Conservation (phyloP, 2,329 filamentous ascomycete genomes). For the Fusarium cicatricum region DNA sequence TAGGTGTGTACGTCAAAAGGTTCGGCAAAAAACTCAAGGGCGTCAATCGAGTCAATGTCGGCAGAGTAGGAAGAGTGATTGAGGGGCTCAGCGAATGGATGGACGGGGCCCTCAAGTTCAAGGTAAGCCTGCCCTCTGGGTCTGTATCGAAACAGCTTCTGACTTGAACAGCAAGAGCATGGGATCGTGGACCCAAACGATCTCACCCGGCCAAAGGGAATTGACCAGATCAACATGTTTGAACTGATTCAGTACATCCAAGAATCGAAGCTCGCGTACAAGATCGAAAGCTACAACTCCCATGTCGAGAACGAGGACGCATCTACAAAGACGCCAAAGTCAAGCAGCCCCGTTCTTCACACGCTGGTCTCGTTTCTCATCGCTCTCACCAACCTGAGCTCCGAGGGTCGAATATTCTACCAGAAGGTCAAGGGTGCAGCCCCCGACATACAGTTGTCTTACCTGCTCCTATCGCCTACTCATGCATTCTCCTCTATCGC, state of each 20-base stretch:
- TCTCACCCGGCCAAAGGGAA: conserved; percentile 82
- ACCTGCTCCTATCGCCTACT: conserved; percentile 89
- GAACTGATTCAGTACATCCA: conserved; percentile 88
- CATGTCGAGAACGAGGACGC: conserved; percentile 62
- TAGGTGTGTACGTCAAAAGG: conserved; percentile 83
- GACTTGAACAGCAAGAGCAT: conserved; percentile 54
- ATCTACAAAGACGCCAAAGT: conserved; percentile 33
- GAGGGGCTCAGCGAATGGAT: conserved; percentile 80
- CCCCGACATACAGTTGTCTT: conserved; percentile 72
- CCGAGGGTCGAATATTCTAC: conserved; percentile 72
- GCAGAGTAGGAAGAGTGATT: conserved; percentile 83
- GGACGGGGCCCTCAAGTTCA: conserved; percentile 58
- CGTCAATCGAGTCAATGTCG: conserved; percentile 89
- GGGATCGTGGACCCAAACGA: conserved; percentile 75
- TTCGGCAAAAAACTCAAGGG: conserved; percentile 91
- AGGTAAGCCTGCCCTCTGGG: conserved; percentile 48
- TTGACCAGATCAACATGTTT: conserved; percentile 95
- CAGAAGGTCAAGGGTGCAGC: conserved; percentile 53
- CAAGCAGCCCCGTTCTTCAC: conserved; percentile 61
- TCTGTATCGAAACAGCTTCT: neutral
- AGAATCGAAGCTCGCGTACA: conserved; percentile 90
- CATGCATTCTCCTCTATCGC: conserved; percentile 91
- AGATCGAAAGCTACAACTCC: conserved; percentile 87
- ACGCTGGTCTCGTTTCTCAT: conserved; percentile 71
- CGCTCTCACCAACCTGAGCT: conserved; percentile 85